phyloP scores from a whole-genome alignment of 202 grass and related monocot species.

The Panicum virgatum region DNA sequence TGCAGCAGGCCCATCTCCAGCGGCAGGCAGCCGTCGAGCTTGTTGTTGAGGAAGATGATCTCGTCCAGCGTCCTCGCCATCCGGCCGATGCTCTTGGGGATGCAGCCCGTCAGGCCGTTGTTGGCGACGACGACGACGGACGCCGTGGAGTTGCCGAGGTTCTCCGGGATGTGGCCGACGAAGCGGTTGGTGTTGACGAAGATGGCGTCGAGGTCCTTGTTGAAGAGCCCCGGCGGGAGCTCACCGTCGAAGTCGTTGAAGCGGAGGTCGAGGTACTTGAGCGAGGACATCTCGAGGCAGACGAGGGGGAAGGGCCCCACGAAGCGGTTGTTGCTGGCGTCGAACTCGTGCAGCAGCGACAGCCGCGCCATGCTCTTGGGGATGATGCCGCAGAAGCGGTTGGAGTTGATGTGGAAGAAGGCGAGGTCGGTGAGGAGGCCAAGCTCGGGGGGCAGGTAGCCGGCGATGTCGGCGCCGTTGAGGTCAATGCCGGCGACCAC shows the following conservation, averaged over 20 bases:
- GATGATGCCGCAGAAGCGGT: slow-evolving; percentile 85
- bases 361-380: slow-evolving; percentile 63
- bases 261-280: slow-evolving; percentile 66
- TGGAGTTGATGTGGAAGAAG: slow-evolving; percentile 86
- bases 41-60: slow-evolving; percentile 67
- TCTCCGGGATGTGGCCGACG: slow-evolving; percentile 48
- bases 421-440: slow-evolving; percentile 73
- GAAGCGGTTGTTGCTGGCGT: slow-evolving; percentile 76
- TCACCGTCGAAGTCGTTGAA: slow-evolving; percentile 81
- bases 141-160: slow-evolving; percentile 70
- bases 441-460: slow-evolving; percentile 62
- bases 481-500: slow-evolving; percentile 80
- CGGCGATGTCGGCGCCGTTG: slow-evolving; percentile 85
- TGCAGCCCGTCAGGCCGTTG: slow-evolving; percentile 60
- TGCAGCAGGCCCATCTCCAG: slow-evolving; percentile 45
- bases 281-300: slow-evolving; percentile 37
- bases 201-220: slow-evolving; percentile 72
- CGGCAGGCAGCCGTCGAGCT: slow-evolving; percentile 60
- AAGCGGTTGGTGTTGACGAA: slow-evolving; percentile 85
- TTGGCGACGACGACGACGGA: slow-evolving; percentile 77
- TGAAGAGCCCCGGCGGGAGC: slow-evolving; percentile 59
- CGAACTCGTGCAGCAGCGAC: slow-evolving; percentile 57
- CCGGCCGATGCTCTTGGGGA: slow-evolving; percentile 59
- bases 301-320: slow-evolving; percentile 61
- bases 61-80: slow-evolving; percentile 69